Evolutionary conservation across 2,329 filamentous ascomycete genomes (phyloP), one percentile per base, ranked within the genome.

Genomic region (Xylaria sp.): DNA sequence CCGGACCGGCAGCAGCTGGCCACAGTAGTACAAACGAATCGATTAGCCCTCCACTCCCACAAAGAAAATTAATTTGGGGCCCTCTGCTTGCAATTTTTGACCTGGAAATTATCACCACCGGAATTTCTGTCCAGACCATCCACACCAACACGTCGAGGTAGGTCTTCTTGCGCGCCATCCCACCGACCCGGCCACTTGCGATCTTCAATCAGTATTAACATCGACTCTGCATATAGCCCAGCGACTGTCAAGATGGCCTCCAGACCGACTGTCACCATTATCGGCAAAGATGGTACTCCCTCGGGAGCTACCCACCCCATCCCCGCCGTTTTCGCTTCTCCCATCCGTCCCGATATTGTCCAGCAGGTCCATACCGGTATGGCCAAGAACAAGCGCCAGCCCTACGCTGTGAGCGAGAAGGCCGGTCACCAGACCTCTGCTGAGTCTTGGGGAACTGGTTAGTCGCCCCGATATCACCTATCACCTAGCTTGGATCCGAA

Each of bases 371-470:
- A 99, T 89, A 96, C 91, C 75, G 94, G 94, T 76, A 95, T 99
- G 85, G 93, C 93, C 79, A 99, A 99, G 91, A 99, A 99, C 89
- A 97, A 96, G 89, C 90, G 94, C 79, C 94, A 99, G 83, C 92
- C 94, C 73, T 99, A 99, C 81, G 87, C 94, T 76, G 94, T 99
- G 85, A 96, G 92, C 89, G 93, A 97, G 90, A 99, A 99, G 90
- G 94, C 94, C 77, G 94, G 94, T 84, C 94, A 99, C 84, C 94
- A 99, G 85, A 99, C 94, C 78, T 96, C 91, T 81, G 94, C 94
- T 78, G 94, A 99, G 87, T 99, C 95, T 71, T 99, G 94, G 94
- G 93, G 93, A 88, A 97, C 93, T 83, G 93, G 91, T 95, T 79
- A 81, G 89, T 89, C 71, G 62, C 61, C 60, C 51, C 23, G 23